A percentile compares a stretch with the other conserved stretches of the same genome.
Conservation (phyloP, 768 basidiomycete species). For the Suillus clintonianus region DNA sequence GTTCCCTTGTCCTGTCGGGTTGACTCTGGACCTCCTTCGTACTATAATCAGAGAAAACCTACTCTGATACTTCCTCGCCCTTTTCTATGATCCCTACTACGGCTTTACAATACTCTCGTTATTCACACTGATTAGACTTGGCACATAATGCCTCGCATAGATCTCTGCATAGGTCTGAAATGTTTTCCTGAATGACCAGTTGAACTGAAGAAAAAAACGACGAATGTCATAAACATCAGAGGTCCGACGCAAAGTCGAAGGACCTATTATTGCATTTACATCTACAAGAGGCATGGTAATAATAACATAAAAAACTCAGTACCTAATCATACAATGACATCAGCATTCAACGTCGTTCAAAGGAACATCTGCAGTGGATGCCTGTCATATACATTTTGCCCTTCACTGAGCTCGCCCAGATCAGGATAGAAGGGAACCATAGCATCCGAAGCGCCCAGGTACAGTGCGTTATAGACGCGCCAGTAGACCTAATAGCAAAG, state of each 20-base stretch:
- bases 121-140: background rate
- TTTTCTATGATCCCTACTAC: background rate
- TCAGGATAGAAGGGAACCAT: constrained; percentile 96
- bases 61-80: background rate
- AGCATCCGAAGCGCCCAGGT: constrained; percentile 87
- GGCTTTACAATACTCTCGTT: background rate
- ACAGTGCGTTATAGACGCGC: constrained; percentile 93
- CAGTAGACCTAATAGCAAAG: constrained; percentile 66
- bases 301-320: constrained; percentile 1
- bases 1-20: background rate
- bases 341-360: constrained; percentile 32
- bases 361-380: constrained; percentile 86
- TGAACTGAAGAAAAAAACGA: background rate
- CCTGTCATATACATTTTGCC: constrained; percentile 86
- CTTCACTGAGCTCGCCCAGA: constrained; percentile 86
- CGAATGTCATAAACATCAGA: background rate
- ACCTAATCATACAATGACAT: constrained; percentile 7
- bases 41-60: constrained; percentile 24
- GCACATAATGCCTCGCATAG: background rate
- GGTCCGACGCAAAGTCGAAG: background rate
- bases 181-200: background rate
- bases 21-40: constrained; percentile 37
- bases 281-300: background rate
- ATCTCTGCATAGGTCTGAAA: background rate
- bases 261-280: background rate